Evolutionary conservation across 306 rosid genomes (phyloP).

Genomic region (Rubus idaeus): DNA sequence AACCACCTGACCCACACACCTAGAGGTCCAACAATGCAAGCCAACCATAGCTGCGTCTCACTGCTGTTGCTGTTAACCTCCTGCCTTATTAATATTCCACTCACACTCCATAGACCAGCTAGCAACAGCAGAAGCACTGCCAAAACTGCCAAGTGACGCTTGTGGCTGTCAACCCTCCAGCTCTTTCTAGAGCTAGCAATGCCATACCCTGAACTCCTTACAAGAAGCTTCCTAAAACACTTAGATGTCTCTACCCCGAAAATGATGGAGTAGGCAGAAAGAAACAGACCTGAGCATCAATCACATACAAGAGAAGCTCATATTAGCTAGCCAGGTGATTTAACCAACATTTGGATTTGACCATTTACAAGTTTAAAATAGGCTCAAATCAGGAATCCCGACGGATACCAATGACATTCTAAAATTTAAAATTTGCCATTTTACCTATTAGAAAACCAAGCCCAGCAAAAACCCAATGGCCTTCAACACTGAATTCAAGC

Average conservation of each 20-base stretch:
- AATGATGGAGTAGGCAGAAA: slow-evolving; percentile 56
- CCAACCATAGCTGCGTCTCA: slow-evolving; percentile 59
- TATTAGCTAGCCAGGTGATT: not conserved
- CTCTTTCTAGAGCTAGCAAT: slow-evolving; percentile 23
- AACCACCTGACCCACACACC: slow-evolving; percentile 87
- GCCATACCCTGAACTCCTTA: slow-evolving; percentile 26
- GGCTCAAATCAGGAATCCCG: slow-evolving; percentile 3
- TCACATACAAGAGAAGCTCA: slow-evolving; percentile 9
- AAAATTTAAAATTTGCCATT: not conserved
- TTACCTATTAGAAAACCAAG: slow-evolving; percentile 80
- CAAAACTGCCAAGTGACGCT: slow-evolving; percentile 37
- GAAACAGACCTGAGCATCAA: slow-evolving; percentile 61
- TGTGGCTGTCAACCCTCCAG: slow-evolving; percentile 44
- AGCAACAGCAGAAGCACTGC: slow-evolving; percentile 39
- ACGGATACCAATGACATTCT: not conserved
- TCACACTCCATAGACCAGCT: slow-evolving; percentile 44
- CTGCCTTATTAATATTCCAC: slow-evolving; percentile 34
- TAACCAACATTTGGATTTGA: not conserved
- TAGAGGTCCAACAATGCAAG: slow-evolving; percentile 68
- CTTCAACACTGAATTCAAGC: slow-evolving; percentile 67
- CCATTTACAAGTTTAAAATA: slow-evolving; percentile 8
- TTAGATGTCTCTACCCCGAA: slow-evolving; percentile 77
- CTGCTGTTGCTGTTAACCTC: slow-evolving; percentile 44
- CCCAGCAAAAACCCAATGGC: slow-evolving; percentile 59
- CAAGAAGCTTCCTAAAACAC: slow-evolving; percentile 55